phyloP scores from a whole-genome alignment of 306 rosid species.

The Rosa multiflora region DNA sequence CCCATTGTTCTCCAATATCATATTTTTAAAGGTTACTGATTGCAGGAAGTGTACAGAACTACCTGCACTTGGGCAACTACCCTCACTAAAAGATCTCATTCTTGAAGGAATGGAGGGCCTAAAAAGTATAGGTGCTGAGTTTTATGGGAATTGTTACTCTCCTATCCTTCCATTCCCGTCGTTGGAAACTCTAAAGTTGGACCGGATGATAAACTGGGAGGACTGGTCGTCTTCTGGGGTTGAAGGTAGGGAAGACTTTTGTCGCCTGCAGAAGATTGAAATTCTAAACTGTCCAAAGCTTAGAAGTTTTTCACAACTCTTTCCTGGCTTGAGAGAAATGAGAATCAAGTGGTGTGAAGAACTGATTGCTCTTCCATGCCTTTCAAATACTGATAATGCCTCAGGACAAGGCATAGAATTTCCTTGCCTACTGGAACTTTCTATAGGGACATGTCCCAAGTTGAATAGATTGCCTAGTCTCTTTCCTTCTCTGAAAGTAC shows the following conservation, averaged over 20 bases:
- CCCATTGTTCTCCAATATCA: conserved; percentile 22
- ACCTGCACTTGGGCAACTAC: conserved; percentile 39
- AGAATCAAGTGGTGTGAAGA: conserved; percentile 28
- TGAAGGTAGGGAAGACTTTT: conserved; percentile 27
- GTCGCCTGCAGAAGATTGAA: conserved; percentile 25
- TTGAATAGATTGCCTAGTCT: conserved; percentile 23
- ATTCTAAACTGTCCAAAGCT: conserved; percentile 36
- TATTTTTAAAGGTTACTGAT: conserved; percentile 5
- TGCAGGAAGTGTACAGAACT: conserved; percentile 26
- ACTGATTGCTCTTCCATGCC: conserved; percentile 26
- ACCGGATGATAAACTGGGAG: conserved; percentile 31
- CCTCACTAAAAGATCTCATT: conserved; percentile 29
- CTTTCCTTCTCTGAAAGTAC: conserved; percentile 27
- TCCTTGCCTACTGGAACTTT: conserved; percentile 33
- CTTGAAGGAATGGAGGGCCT: conserved; percentile 29
- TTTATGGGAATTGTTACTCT: conserved; percentile 18
- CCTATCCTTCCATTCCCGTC: conserved; percentile 24
- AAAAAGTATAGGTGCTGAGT: conserved; percentile 19
- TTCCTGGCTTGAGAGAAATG: conserved; percentile 28
- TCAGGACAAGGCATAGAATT: conserved; percentile 15
- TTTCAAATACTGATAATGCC: background rate
- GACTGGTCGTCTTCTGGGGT: conserved; percentile 33
- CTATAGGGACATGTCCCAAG: conserved; percentile 28
- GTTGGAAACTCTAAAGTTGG: conserved; percentile 29
- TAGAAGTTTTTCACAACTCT: conserved; percentile 18